Conservation (phyloP, 441 rosid species). For the Pelargonium fulgidum region DNA sequence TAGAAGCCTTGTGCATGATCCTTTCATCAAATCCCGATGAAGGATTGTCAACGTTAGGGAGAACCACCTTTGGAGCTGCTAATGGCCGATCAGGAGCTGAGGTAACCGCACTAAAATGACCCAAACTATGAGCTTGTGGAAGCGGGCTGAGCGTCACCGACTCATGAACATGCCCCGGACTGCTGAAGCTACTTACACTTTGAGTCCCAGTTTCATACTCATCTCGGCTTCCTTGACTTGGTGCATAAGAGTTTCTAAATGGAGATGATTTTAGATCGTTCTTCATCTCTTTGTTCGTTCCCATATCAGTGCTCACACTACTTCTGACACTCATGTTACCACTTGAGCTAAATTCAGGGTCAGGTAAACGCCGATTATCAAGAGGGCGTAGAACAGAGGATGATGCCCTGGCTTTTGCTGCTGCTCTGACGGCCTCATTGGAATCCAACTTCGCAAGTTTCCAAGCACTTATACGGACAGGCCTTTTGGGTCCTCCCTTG, state of each 20-base stretch:
- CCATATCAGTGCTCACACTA: conserved; percentile 51
- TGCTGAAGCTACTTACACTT: conserved; percentile 83
- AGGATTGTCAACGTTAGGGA: conserved; percentile 28
- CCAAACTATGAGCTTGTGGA: conserved; percentile 49
- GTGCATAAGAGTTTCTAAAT: conserved; percentile 55
- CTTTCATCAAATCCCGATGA: conserved; percentile 57
- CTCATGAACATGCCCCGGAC: conserved; percentile 73
- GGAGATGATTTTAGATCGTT: conserved; percentile 44
- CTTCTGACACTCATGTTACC: conserved; percentile 49
- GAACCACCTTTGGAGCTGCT: conserved; percentile 26
- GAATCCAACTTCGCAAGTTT: conserved; percentile 63
- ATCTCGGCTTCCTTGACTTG: conserved; percentile 77
- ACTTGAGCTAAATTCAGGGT: conserved; percentile 50
- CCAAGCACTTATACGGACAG: conserved; percentile 57
- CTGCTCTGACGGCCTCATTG: conserved; percentile 52
- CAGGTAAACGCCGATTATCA: conserved; percentile 36
- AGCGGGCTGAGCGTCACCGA: conserved; percentile 76
- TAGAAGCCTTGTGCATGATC: conserved; percentile 42
- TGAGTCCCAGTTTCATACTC: conserved; percentile 81
- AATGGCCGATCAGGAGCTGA: conserved; percentile 43
- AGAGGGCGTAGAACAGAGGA: conserved; percentile 58
- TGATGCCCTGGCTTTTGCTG: conserved; percentile 67
- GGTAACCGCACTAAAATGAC: conserved; percentile 34
- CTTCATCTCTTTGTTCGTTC: conserved; percentile 50
- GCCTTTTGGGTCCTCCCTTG: conserved; percentile 35